Conservation (phyloP, 2,329 filamentous ascomycete genomes). For the Fusarium papillatum region DNA sequence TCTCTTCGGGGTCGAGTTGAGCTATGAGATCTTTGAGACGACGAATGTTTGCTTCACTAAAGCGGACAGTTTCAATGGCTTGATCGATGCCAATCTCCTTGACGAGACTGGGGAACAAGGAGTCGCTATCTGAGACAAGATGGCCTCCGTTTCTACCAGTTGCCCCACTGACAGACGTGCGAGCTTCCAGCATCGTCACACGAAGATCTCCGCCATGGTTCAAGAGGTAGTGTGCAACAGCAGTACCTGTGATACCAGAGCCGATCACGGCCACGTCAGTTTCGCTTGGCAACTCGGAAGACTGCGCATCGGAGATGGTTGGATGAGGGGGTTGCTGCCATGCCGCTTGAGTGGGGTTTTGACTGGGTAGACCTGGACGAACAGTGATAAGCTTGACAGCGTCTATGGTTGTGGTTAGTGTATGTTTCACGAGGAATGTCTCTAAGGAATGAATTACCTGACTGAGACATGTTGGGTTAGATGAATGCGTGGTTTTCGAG, state of each 20-base stretch:
- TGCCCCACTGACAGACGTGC: conserved; percentile 44
- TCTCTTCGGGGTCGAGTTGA: conserved; percentile 2
- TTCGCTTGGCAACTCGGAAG: conserved; percentile 19
- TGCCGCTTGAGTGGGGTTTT: conserved; percentile 15
- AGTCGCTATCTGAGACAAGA: conserved; percentile 50
- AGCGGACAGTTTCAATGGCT: conserved; percentile 56
- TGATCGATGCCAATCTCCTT: conserved; percentile 46
- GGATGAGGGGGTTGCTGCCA: conserved; percentile 40
- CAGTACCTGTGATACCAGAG: conserved; percentile 47
- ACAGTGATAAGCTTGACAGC: conserved; percentile 18
- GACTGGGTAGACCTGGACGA: conserved; percentile 17
- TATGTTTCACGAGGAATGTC: not conserved
- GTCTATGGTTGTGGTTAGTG: not conserved
- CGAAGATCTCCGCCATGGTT: conserved; percentile 23
- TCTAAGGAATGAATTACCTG: not conserved
- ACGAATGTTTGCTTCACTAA: conserved; percentile 48
- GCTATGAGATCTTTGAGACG: conserved; percentile 17
- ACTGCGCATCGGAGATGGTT: conserved; percentile 39
- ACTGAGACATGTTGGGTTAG: not conserved
- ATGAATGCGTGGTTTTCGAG: not conserved
- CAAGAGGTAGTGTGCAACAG: conserved; percentile 40
- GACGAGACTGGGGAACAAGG: conserved; percentile 51
- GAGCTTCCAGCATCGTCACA: conserved; percentile 46
- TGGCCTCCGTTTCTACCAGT: conserved; percentile 49
- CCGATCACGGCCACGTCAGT: conserved; percentile 46